Conservation (phyloP, 2,329 filamentous ascomycete species). For the Sarocladiaceae sp. region DNA sequence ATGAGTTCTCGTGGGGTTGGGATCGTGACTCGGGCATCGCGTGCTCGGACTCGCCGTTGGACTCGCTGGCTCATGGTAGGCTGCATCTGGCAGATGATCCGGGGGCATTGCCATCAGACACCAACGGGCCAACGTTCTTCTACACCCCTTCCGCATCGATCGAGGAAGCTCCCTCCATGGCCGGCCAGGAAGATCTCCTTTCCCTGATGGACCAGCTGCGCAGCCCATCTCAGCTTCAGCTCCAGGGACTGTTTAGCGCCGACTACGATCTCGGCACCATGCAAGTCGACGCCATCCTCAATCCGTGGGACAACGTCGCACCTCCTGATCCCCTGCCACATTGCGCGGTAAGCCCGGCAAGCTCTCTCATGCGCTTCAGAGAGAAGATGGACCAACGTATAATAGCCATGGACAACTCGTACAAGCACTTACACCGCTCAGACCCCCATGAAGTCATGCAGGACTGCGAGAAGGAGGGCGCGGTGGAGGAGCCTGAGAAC, state of each 20-base stretch:
- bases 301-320: not conserved
- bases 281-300: not conserved
- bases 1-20: too few relatives aligned
- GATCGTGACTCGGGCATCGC: too few relatives aligned
- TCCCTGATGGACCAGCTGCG: constrained; percentile 12
- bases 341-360: constrained; percentile 13
- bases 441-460: constrained; percentile 10
- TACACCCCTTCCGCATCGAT: constrained; percentile 12
- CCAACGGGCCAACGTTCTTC: constrained; percentile 12
- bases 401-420: constrained; percentile 12
- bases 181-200: constrained; percentile 12
- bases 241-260: constrained; percentile 14
- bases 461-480: constrained; percentile 14
- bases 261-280: constrained; percentile 14
- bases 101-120: not conserved
- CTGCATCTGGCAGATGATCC: not conserved
- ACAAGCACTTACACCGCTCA: constrained; percentile 14
- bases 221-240: constrained; percentile 14
- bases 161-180: constrained; percentile 11
- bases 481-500: constrained; percentile 12
- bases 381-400: constrained; percentile 16
- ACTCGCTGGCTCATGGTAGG: too few relatives aligned
- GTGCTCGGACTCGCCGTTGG: too few relatives aligned
- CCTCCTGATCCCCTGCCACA: constrained; percentile 7
- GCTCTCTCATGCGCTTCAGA: constrained; percentile 14